Evolutionary conservation across 192 early-diverging fungal species (phyloP).

Genomic region (Thoreauomyces humboldtii): DNA sequence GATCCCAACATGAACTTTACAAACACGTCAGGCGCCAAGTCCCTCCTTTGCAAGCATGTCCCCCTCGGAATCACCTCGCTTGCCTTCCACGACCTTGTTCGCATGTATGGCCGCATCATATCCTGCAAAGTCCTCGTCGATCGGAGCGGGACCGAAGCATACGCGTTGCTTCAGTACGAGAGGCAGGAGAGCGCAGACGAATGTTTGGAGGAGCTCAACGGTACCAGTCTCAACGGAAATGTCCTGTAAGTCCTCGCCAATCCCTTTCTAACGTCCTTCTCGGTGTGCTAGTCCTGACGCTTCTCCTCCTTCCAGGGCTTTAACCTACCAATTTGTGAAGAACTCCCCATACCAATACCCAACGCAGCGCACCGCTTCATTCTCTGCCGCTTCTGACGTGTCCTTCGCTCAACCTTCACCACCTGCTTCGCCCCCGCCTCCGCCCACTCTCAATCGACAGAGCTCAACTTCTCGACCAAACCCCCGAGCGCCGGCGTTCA

Average conservation of each 20-base stretch:
- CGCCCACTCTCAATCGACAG: too few relatives aligned
- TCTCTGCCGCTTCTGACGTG: neutral
- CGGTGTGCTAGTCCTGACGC: too few relatives aligned
- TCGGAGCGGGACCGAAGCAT: constrained; percentile 42
- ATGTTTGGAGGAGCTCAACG: constrained; percentile 47
- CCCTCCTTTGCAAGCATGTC: constrained; percentile 48
- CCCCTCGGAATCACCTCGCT: constrained; percentile 44
- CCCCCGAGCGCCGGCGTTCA: too few relatives aligned
- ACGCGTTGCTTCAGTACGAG: constrained; percentile 52
- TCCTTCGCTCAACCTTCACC: neutral
- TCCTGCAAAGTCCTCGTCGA: constrained; percentile 55
- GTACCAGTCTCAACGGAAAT: constrained; percentile 29
- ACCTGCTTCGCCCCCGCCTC: constrained; percentile 14
- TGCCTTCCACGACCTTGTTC: constrained; percentile 42
- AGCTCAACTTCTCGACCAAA: too few relatives aligned
- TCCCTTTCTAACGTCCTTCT: too few relatives aligned
- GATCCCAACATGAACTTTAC: constrained; percentile 53
- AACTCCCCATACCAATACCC: constrained; percentile 51
- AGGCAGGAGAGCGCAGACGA: constrained; percentile 47
- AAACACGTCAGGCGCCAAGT: constrained; percentile 50
- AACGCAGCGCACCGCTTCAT: constrained; percentile 21
- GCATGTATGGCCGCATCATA: constrained; percentile 46
- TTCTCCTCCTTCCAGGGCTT: constrained; percentile 29
- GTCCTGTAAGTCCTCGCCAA: constrained; percentile 33
- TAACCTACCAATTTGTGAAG: constrained; percentile 49